A percentile compares a stretch with the other conserved stretches of the same genome.
These are phyloP conservation scores for Lipomyces orientalis DNA, from an alignment of 805 yeast species.

Conservation along the genomic window DNA sequence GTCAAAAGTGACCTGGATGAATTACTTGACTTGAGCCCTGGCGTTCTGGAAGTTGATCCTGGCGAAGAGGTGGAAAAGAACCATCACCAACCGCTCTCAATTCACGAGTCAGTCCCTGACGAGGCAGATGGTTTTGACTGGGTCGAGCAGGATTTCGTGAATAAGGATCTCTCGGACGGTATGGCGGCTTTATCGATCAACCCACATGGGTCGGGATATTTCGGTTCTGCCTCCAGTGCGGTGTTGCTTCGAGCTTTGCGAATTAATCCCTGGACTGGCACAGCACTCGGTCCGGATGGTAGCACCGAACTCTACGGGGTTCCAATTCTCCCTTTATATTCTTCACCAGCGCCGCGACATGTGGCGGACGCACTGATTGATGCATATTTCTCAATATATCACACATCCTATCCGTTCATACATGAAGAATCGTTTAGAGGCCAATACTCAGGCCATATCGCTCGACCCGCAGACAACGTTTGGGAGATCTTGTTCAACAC, in stretches of 20 bases:
- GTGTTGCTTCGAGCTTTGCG: conserved; percentile 58
- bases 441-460: conserved; percentile 52
- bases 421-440: conserved; percentile 60
- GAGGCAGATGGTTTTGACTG: conserved; percentile 64
- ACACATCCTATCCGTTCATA: conserved; percentile 65
- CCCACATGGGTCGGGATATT: conserved; percentile 64
- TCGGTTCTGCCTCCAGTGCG: conserved; percentile 68
- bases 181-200: conserved; percentile 65
- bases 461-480: conserved; percentile 52
- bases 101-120: conserved; percentile 49
- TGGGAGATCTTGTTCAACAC: conserved; percentile 64
- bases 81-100: conserved; percentile 30
- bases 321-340: conserved; percentile 25
- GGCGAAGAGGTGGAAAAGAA: conserved; percentile 14
- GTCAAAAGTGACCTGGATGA: conserved; percentile 24
- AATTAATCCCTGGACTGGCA: conserved; percentile 43
- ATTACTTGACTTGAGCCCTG: conserved; percentile 11
- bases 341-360: conserved; percentile 33
- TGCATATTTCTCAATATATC: conserved; percentile 63
- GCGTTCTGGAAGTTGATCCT: conserved; percentile 8
- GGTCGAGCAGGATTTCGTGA: conserved; percentile 56
- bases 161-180: conserved; percentile 54
- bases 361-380: conserved; percentile 50
- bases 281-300: conserved; percentile 34
- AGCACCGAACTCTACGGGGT: conserved; percentile 27